Evolutionary conservation across 1,284 basidiomycete genomes (phyloP), one percentile per base, ranked within the genome.

Genomic region (Tetrapyrgos nigripes): DNA sequence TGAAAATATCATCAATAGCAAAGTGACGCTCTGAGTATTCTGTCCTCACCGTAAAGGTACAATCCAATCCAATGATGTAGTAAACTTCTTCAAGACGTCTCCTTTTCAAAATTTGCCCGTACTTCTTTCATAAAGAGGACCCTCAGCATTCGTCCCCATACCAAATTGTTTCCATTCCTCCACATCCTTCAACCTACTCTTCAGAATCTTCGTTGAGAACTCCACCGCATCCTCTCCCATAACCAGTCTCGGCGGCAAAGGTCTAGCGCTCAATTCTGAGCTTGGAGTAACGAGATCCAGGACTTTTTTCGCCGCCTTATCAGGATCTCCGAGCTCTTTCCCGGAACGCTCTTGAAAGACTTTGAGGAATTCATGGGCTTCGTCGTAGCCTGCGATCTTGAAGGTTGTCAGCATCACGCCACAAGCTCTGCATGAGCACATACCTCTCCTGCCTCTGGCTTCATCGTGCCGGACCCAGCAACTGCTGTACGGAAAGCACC

Each of bases 321-420:
- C 24, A 23, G 53, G 28, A 21, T 55, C 53, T 4, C 53, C 53
- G 3, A 1, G 44, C 24, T 55, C 53, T 35, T 55, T 11, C 4
- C 53, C 53, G 5, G 45, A 45, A 17, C 33, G 24, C 17, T 35
- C 44, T 33, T 27, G 28, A 31, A 49, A 31, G 21, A 35, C 10
- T 19, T 14, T 26, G 17, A 48, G 31, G 28, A 55, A 49, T 3
- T 47, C 45, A 27, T 55, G 53, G 21, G 53, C 53, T 8, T 14
- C 44, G 14, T 55, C 33, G 28, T 55, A 55, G 19, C 46, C 53
- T 10, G 31, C 28, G 44, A 55, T 55, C 53, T 55, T 46, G 19
- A 43, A 29, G n/a, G 4, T 21, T 35, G 24, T 44, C 9, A 45
- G 28, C 3, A 51, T 8, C 29, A 8, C 14, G 51, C 2, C 21